Base-by-base conservation (phyloP, 2,329 filamentous ascomycete species). In the Cladophialophora chaetospira region DNA sequence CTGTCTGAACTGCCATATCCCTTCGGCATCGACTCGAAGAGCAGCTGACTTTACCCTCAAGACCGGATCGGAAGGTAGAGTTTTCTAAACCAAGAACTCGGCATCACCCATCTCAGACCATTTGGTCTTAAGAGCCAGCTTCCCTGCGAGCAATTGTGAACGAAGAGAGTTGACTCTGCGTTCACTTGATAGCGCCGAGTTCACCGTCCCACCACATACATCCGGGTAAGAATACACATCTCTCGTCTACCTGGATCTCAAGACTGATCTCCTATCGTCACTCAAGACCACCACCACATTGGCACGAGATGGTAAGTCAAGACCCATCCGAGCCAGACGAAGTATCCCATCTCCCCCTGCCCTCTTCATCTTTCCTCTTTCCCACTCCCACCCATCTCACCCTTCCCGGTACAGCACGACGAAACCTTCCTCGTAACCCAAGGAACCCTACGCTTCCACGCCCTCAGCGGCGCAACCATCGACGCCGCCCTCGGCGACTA, bases 351-450 rank as follows among this genome's bases (percentile, higher is more conserved):
- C 43, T 15, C 23, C 4, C 17, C 26, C 13, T 15, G 5, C 11
- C 11, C 38, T 23, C 13, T 33, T 3, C 13, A n/a, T n/a, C 21
- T 19, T 31, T 10, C 29, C 23, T 21, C 36, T 31, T 15, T 47
- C 31, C 28, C 19, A 11, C 31, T 35, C 17, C 38, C 40, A n/a
- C 23, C 25, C 52, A 25, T 25, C 8, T 44, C 9, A 19, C 33
- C 17, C 8, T 9, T 38, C n/a, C 15, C 15, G 3, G 82, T 77
- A 77, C 78, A 82, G 80, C 79, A 84, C 69, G 80, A 84, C 61
- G 76, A 81, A 70, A 82, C 78, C 5, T 84, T 83, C 70, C 75
- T 82, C 40, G 73, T 82, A n/a, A 80, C 76, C 9, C 55, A 65
- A 56, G 63, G 63, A 4, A 62, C 60, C 17, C 43, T 64, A 11